phyloP scores from a whole-genome alignment of 768 basidiomycete genomes.

The Pluteus cervinus region DNA sequence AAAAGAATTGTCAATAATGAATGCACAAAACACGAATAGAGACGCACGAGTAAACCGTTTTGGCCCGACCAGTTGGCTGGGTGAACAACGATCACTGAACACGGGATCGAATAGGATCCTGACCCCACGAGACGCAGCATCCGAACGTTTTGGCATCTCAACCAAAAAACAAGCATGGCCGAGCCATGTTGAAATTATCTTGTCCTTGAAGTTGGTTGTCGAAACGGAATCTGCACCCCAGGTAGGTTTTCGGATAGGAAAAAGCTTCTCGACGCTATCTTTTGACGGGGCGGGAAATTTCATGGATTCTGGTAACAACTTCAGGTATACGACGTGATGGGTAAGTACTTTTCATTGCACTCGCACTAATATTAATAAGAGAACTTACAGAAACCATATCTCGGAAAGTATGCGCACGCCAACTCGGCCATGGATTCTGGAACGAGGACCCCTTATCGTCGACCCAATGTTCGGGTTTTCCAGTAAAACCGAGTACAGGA shows the following conservation, averaged over 20 bases:
- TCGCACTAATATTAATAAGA: neutral
- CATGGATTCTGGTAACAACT: constrained; percentile 8
- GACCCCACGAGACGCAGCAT: constrained; percentile 26
- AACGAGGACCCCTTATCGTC: constrained; percentile 15
- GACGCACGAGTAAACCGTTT: constrained; percentile 42
- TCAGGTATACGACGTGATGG: neutral
- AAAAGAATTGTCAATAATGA: neutral
- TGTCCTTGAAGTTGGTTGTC: constrained; percentile 20
- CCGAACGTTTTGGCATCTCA: constrained; percentile 35
- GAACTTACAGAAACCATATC: constrained; percentile 11
- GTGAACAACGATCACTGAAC: constrained; percentile 48
- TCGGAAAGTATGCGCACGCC: constrained; percentile 11
- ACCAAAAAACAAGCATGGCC: constrained; percentile 52
- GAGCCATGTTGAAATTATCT: constrained; percentile 48
- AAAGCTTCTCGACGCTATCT: constrained; percentile 10
- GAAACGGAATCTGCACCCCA: constrained; percentile 23
- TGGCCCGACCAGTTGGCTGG: constrained; percentile 37
- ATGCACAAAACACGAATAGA: neutral
- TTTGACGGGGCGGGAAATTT: constrained; percentile 11
- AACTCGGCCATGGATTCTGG: constrained; percentile 24
- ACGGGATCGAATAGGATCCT: constrained; percentile 49
- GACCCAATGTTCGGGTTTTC: constrained; percentile 20
- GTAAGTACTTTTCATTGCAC: neutral
- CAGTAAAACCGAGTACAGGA: too few relatives aligned
- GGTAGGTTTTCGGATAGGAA: constrained; percentile 31